Evolutionary conservation across 495 filamentous ascomycete species (phyloP).

Genomic region (Penicillium argentinense): DNA sequence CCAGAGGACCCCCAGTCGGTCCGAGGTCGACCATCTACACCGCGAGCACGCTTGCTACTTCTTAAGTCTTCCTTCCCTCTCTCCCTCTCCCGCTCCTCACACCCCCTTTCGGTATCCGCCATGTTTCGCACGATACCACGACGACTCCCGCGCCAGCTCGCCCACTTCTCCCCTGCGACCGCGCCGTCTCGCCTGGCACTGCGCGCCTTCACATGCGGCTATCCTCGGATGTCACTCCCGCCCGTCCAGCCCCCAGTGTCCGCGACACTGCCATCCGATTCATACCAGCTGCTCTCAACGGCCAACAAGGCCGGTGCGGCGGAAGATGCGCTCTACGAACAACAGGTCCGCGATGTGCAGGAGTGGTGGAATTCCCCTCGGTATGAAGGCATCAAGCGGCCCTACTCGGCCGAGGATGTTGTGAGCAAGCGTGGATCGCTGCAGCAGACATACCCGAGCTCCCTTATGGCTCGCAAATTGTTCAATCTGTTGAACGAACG

Average conservation of each 20-base stretch:
- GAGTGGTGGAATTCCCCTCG: conserved; percentile 84
- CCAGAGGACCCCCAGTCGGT: background rate
- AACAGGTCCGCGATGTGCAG: conserved; percentile 78
- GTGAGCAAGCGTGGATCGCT: conserved; percentile 89
- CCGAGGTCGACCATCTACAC: background rate
- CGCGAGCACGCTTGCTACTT: background rate
- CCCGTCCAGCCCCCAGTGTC: conserved; percentile 56
- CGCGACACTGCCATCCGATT: conserved; percentile 60
- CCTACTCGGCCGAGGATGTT: conserved; percentile 86
- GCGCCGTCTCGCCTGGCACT: conserved; percentile 24
- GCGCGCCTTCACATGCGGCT: conserved; percentile 45
- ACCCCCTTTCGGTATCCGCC: background rate
- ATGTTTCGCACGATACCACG: conserved; percentile 1
- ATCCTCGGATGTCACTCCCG: conserved; percentile 44
- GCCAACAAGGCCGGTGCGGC: conserved; percentile 68
- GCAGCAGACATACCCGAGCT: conserved; percentile 85
- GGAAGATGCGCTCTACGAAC: conserved; percentile 78
- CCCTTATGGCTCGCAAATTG: conserved; percentile 88
- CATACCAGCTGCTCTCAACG: conserved; percentile 77
- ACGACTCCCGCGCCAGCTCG: background rate
- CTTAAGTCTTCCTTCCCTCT: background rate
- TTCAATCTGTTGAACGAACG: conserved; percentile 82
- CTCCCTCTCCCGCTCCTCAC: background rate
- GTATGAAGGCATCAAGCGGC: conserved; percentile 84
- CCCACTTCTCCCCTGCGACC: background rate